Conservation (phyloP, 2,329 filamentous ascomycete genomes). For the Microsporum canis region DNA sequence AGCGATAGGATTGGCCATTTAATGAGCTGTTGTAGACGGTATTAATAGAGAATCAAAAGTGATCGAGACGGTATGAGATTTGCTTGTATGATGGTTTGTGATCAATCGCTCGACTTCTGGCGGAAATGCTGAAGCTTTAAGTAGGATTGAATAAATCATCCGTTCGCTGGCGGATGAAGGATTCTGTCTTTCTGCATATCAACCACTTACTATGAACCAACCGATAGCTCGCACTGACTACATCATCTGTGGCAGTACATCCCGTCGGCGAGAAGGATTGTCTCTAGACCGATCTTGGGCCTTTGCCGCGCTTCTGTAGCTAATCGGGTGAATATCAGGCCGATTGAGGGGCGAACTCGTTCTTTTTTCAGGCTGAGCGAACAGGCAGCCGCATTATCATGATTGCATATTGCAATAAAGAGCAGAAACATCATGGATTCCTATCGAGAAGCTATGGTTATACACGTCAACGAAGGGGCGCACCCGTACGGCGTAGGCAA, state of each 20-base stretch:
- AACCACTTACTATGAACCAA: not conserved
- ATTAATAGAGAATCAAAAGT: too few species aligned
- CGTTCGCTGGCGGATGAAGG: not conserved
- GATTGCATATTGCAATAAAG: too few species aligned
- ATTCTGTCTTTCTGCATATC: not conserved
- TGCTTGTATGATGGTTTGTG: not conserved
- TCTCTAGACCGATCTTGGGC: not conserved
- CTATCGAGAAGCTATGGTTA: too few species aligned
- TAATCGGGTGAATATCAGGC: not conserved
- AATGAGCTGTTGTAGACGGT: not conserved
- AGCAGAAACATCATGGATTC: too few species aligned
- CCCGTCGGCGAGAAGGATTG: not conserved
- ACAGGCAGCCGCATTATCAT: too few species aligned
- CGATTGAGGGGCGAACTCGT: not conserved
- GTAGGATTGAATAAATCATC: not conserved
- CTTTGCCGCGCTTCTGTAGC: not conserved
- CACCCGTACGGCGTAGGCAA: too few species aligned
- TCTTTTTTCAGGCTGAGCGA: too few species aligned
- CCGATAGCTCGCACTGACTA: not conserved
- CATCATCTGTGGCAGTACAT: not conserved
- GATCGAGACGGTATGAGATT: not conserved
- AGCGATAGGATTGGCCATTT: conserved; percentile 24
- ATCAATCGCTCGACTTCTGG: not conserved
- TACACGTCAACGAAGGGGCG: too few species aligned
- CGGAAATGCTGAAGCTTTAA: not conserved